Evolutionary conservation across 805 yeast genomes (phyloP), one percentile per base, ranked within the genome.

Genomic region (Wickerhamomyces hampshirensis): DNA sequence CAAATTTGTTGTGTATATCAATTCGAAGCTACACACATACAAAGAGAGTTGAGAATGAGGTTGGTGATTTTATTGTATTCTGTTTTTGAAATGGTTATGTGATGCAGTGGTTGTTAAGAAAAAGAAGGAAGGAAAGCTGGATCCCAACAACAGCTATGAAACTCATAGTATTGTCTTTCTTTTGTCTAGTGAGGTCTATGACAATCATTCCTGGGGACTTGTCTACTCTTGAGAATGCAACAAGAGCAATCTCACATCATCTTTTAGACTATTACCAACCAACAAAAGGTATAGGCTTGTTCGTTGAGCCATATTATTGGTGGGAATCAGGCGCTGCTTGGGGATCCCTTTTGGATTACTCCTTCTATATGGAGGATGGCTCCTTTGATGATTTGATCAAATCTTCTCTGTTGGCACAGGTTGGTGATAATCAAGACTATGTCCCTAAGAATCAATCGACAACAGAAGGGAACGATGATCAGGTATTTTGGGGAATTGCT

Each of bases 251-350:
- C 14, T 78, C 80, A 2, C 58, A 68, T 30, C 96, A 96, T 44
- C 63, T 86, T 38, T 68, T 88, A 67, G 89, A 85, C 63, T 88
- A 88, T 59, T 88, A 88, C 54, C 77, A 72, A 12, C 91, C 94
- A 27, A 51, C 58, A 18, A 83, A 89, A 7, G 73, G 88, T 5
- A 67, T 84, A 18, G 98, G 98, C 29, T 79, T 84, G 88, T 89
- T 93, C 59, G 66, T 80, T 10, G 65, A 69, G 54, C 98, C 98
- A 0, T 89, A 91, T 69, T 91, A 91, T 69, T 91, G 98, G 98
- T 89, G 97, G 97, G 87, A 88, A 64, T 95, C 97, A 8, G 98
- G 98, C 47, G 95, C 89, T 42, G 96, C 91, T 2, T 87, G 88
- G 85, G 95, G 96, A 7, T 69, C 84, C 14, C 65, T 91, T 71